Conservation (phyloP, 805 yeast genomes). For the Ogataea trehalophila region DNA sequence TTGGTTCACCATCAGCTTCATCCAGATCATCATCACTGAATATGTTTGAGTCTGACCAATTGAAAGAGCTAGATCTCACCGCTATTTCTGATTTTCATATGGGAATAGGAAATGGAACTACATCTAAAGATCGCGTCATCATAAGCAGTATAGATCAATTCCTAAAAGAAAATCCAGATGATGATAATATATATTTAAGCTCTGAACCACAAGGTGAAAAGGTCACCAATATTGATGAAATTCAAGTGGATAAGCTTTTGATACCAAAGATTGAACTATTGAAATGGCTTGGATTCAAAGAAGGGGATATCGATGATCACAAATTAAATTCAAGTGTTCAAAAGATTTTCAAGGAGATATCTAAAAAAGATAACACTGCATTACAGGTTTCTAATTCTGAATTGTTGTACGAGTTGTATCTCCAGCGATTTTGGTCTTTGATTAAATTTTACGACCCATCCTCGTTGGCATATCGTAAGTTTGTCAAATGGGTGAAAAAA, state of each 20-base stretch:
- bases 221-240: conserved; percentile 2
- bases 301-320: conserved; percentile 1
- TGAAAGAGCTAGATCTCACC: not conserved
- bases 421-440: conserved; percentile 17
- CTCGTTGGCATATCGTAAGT: conserved; percentile 11
- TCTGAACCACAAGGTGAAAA: not conserved
- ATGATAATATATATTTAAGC: not conserved
- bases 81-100: not conserved
- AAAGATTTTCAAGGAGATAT: not conserved
- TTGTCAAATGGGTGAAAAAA: conserved; percentile 12
- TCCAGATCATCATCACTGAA: not conserved
- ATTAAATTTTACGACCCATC: conserved; percentile 23
- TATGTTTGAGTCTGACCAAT: conserved; percentile 11
- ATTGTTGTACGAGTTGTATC: conserved; percentile 18
- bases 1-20: too few species aligned
- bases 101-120: not conserved
- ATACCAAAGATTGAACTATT: conserved; percentile 10
- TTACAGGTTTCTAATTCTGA: conserved; percentile 8
- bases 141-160: conserved; percentile 24
- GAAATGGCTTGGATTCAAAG: conserved; percentile 2
- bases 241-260: conserved; percentile 11
- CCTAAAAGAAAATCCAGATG: conserved; percentile 19
- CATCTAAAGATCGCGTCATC: conserved; percentile 9
- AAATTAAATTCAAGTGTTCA: conserved; percentile 2
- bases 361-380: too few species aligned